Percentiles rank a stretch among this genome's conserved stretches.
Conservation (phyloP, 805 yeast genomes). For the Candida quercuum region DNA sequence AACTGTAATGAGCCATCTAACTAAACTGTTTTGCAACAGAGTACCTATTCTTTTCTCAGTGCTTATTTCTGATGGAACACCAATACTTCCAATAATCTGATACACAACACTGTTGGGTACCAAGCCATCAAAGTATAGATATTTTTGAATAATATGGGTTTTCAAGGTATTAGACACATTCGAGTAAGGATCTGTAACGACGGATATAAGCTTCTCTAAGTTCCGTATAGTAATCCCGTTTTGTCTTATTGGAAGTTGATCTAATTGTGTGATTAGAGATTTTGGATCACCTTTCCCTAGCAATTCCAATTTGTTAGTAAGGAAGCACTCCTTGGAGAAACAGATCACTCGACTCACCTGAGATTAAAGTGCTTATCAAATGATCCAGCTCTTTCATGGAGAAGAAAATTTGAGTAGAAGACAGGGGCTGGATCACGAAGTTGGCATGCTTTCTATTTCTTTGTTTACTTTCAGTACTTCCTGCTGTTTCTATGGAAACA, state of each 20-base stretch:
- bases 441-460: too few species aligned
- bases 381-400: too few species aligned
- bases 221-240: conserved; percentile 9
- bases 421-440: too few species aligned
- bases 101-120: conserved; percentile 22
- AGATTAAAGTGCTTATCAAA: too few species aligned
- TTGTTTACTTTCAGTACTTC: too few species aligned
- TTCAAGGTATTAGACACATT: background rate
- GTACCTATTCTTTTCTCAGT: conserved; percentile 16
- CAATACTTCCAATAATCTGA: conserved; percentile 25
- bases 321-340: too few species aligned
- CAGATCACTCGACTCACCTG: background rate
- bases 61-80: conserved; percentile 21
- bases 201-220: conserved; percentile 4
- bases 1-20: conserved; percentile 31
- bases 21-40: conserved; percentile 22
- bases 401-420: too few species aligned
- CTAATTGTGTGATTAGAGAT: background rate
- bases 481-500: too few species aligned
- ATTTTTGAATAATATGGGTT: conserved; percentile 21
- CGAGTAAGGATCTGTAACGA: conserved; percentile 7
- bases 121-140: conserved; percentile 24
- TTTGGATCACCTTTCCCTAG: background rate
- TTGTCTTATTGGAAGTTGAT: conserved; percentile 1
- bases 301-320: too few species aligned